Percentiles rank a stretch among this genome's conserved stretches.
These are phyloP conservation scores for Phytophthora lateralis DNA, from an alignment of 352 stramenopile genomes.

Conservation along the genomic window DNA sequence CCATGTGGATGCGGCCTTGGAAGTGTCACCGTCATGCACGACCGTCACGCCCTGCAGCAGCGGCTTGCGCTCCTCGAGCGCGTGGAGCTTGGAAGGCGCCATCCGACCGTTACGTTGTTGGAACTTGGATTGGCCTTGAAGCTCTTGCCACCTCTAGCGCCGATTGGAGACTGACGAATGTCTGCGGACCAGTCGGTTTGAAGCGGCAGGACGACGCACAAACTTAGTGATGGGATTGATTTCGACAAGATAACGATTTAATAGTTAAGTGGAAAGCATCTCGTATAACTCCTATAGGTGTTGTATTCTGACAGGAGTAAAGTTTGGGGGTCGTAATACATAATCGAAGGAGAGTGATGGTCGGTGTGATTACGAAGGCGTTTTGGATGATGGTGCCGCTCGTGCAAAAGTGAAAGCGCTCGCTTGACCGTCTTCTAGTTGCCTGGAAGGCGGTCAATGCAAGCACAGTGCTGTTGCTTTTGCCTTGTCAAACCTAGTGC, in stretches of 20 bases:
- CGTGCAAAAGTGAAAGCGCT: too few species aligned
- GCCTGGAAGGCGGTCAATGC: too few species aligned
- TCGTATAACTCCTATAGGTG: too few species aligned
- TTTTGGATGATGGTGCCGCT: not conserved
- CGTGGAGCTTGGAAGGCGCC: slow-evolving; percentile 21
- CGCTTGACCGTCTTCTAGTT: too few species aligned
- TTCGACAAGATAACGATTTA: not conserved
- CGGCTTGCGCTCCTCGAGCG: slow-evolving; percentile 33
- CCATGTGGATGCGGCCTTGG: slow-evolving; percentile 19
- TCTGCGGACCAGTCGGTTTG: not conserved
- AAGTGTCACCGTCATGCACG: slow-evolving; percentile 13
- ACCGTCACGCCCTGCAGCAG: slow-evolving; percentile 34
- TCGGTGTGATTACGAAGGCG: not conserved
- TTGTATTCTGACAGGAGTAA: not conserved
- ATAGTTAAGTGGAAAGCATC: not conserved
- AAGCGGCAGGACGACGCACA: not conserved
- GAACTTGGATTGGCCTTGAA: slow-evolving; percentile 1
- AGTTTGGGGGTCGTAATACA: not conserved
- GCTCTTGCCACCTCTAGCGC: slow-evolving; percentile 13
- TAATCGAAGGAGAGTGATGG: not conserved
- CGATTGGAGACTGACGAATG: slow-evolving; percentile 23
- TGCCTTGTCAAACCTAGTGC: too few species aligned
- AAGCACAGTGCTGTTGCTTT: too few species aligned
- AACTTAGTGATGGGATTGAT: not conserved
- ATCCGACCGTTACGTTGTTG: slow-evolving; percentile 17